Evolutionary conservation across 805 yeast genomes (phyloP), one percentile per base, ranked within the genome.

Genomic region (Kazachstania viticola): DNA sequence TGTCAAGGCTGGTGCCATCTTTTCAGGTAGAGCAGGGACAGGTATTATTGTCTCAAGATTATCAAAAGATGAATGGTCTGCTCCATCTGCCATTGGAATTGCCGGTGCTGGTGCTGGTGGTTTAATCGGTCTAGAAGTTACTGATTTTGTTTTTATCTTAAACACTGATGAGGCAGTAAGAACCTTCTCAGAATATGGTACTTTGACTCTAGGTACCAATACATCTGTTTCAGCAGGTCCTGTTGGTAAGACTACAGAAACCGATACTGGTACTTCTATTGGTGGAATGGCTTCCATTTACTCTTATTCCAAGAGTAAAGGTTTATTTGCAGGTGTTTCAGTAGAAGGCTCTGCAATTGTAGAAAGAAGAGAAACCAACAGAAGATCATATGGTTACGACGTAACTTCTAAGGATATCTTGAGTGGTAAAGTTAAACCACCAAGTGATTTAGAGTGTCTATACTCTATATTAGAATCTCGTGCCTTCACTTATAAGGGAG

Each of bases 21-120:
- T 91, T 55, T 82, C 95, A 4, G 98, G 97, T 17, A 73, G 98
- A 54, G 97, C 96, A 1, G 98, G 98, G 14, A 81, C 95, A 1
- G 98, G 98, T 40, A 81, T 91, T 18, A 81, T 91, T 38, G 91
- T 91, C 16, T 95, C 97, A 4, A 66, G 96, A 36, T 65, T 91
- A 32, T 88, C 91, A 1, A 96, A 88, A 58, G 96, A 96, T 0
- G 60, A 80, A 0, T 91, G 98, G 98, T 85, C 96, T 11, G 94
- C 96, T 3, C 98, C 98, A 1, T 78, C 94, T 1, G 98, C 95
- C 7, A 78, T 91, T 43, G 78, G 75, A 29, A 80, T 96, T n/a
- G 97, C 94, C 3, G 98, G 97, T 44, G 97, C 96, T 3, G 98
- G 98, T 47, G 96, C 91, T 3, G 98, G 98, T 36, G 98, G 98